phyloP scores from a whole-genome alignment of 495 filamentous ascomycete genomes.

The Pyronema omphalodes region DNA sequence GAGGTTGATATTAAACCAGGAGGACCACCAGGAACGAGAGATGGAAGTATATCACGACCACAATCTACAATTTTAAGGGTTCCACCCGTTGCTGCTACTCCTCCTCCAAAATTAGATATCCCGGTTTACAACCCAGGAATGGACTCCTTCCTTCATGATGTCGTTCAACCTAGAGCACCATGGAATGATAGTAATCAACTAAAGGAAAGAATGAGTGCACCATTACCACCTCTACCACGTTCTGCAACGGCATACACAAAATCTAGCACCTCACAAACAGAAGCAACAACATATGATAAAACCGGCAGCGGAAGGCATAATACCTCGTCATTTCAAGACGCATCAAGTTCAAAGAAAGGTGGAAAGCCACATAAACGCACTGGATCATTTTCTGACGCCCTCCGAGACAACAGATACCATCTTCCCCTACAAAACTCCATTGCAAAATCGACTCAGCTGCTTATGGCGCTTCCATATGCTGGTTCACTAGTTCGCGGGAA shows the following conservation, averaged over 20 bases:
- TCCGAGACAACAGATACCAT: conserved; percentile 47
- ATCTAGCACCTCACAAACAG: not conserved
- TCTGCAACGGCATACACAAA: not conserved
- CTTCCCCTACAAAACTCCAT: conserved; percentile 23
- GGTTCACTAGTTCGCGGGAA: conserved; percentile 74
- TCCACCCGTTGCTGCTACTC: conserved; percentile 7
- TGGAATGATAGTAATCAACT: not conserved
- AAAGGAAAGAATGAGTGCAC: not conserved
- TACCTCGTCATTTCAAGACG: not conserved
- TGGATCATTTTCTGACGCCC: conserved; percentile 70
- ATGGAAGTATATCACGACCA: conserved; percentile 8
- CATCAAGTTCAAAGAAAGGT: conserved; percentile 6
- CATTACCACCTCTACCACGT: not conserved
- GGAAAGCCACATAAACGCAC: conserved; percentile 43
- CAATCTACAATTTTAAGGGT: conserved; percentile 13
- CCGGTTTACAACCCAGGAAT: conserved; percentile 16
- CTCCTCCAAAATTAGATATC: conserved; percentile 19
- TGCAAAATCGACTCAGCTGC: conserved; percentile 29
- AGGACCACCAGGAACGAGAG: conserved; percentile 26
- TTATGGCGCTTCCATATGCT: conserved; percentile 48
- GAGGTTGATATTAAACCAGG: conserved; percentile 62
- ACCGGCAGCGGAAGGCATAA: not conserved
- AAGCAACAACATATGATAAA: not conserved
- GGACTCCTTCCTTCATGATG: conserved; percentile 20
- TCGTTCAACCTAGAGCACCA: conserved; percentile 1